phyloP scores from a whole-genome alignment of 1,284 basidiomycete genomes.

The Inonotus obliquus region DNA sequence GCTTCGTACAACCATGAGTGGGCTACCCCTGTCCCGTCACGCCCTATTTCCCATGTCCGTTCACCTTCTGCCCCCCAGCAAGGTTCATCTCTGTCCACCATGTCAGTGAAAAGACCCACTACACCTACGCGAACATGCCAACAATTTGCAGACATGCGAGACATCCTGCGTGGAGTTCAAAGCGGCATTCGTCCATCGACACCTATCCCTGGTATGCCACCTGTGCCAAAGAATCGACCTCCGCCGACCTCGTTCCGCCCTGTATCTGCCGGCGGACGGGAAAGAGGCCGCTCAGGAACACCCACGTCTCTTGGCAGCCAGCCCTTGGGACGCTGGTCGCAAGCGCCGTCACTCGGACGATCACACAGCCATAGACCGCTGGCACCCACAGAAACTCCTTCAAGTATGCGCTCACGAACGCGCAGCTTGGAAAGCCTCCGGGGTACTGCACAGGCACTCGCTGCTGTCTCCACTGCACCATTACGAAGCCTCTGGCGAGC shows the following conservation, averaged over 20 bases:
- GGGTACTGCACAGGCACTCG: constrained; percentile 4
- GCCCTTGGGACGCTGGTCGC: neutral
- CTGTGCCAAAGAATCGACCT: constrained; percentile 2
- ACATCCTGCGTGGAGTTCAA: constrained; percentile 6
- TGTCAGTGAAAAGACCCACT: neutral
- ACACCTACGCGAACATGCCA: neutral
- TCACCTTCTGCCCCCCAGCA: constrained; percentile 1
- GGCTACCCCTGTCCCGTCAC: neutral
- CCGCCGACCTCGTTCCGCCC: constrained; percentile 13
- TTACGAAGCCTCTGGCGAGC: neutral
- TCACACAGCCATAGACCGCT: neutral
- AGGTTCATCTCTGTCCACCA: neutral
- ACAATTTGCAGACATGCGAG: constrained; percentile 7
- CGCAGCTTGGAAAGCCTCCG: constrained; percentile 4
- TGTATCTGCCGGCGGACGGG: neutral
- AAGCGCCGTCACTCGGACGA: neutral
- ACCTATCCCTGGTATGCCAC: constrained; percentile 13
- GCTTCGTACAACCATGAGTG: constrained; percentile 18
- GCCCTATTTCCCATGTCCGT: neutral
- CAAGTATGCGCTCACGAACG: neutral
- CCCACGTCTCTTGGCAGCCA: neutral
- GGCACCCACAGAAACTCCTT: neutral
- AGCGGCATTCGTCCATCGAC: constrained; percentile 13
- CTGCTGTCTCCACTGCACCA: constrained; percentile 3
- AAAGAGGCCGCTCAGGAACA: neutral